Conservation (phyloP, 768 basidiomycete genomes). For the Roridomyces roridus region DNA sequence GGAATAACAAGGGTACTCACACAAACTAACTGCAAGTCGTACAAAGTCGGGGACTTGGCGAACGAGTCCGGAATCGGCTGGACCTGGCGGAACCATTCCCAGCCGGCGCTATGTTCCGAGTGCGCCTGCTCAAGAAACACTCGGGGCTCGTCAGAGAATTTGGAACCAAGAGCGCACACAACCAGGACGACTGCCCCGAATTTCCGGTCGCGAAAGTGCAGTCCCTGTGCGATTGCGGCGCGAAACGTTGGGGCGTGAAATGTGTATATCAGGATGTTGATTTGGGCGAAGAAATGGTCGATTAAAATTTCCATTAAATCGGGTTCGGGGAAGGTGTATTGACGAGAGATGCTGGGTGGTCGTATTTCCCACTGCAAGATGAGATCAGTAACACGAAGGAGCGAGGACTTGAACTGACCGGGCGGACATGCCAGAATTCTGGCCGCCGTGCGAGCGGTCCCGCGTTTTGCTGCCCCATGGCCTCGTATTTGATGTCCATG, state of each 20-base stretch:
- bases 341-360: slow-evolving; percentile 10
- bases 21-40: slow-evolving; percentile 44
- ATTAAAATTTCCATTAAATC: slow-evolving; percentile 41
- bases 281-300: slow-evolving; percentile 47
- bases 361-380: slow-evolving; percentile 17
- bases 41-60: slow-evolving; percentile 34
- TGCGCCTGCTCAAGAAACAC: slow-evolving; percentile 37
- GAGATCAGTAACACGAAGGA: background rate
- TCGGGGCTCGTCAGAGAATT: slow-evolving; percentile 50
- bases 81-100: slow-evolving; percentile 51
- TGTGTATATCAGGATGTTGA: slow-evolving; percentile 34
- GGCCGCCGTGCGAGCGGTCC: slow-evolving; percentile 12
- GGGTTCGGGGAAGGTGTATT: slow-evolving; percentile 20
- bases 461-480: slow-evolving; percentile 22
- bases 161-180: slow-evolving; percentile 54
- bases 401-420: slow-evolving; percentile 28
- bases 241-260: slow-evolving; percentile 45
- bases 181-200: slow-evolving; percentile 51
- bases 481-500: slow-evolving; percentile 41
- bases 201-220: slow-evolving; percentile 42
- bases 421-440: slow-evolving; percentile 30
- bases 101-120: slow-evolving; percentile 45
- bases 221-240: slow-evolving; percentile 35
- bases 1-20: slow-evolving; percentile 33
- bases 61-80: slow-evolving; percentile 38